Conservation (phyloP, 2,329 filamentous ascomycete species). For the Fusarium liriodendri region DNA sequence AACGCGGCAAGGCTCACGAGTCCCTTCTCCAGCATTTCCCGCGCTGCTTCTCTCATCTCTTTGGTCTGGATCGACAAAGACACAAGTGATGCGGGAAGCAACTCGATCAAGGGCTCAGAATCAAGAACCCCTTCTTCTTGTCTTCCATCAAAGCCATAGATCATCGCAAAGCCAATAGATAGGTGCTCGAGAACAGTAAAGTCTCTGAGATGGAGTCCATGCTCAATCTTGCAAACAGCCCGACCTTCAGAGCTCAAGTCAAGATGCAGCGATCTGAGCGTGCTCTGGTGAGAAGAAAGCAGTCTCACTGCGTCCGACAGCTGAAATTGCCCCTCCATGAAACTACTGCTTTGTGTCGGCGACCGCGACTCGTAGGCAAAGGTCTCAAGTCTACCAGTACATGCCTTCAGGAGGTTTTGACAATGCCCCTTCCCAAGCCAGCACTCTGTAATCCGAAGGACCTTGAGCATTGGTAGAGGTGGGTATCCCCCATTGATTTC, state of each 20-base stretch:
- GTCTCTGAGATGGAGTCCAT: not conserved
- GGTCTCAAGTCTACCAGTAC: not conserved
- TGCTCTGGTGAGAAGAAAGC: not conserved
- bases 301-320: constrained; percentile 1
- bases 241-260: constrained; percentile 1
- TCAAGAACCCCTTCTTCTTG: not conserved
- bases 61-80: constrained; percentile 1
- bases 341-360: not conserved
- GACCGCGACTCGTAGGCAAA: constrained; percentile 10
- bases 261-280: not conserved
- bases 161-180: constrained; percentile 3
- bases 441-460: not conserved
- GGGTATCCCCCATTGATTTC: not conserved
- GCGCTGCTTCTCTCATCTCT: not conserved
- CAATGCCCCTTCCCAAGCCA: not conserved
- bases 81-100: constrained; percentile 6
- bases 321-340: not conserved
- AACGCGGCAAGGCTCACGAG: not conserved
- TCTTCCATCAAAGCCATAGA: not conserved
- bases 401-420: not conserved
- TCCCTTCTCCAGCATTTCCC: not conserved
- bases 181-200: constrained; percentile 11
- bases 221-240: not conserved
- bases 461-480: constrained; percentile 4
- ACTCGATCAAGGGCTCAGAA: not conserved